A percentile compares a stretch with the other conserved stretches of the same genome.
These are phyloP conservation scores for Tolypocladium ovalisporum DNA, from an alignment of 2,329 filamentous ascomycete species.

Conservation along the genomic window DNA sequence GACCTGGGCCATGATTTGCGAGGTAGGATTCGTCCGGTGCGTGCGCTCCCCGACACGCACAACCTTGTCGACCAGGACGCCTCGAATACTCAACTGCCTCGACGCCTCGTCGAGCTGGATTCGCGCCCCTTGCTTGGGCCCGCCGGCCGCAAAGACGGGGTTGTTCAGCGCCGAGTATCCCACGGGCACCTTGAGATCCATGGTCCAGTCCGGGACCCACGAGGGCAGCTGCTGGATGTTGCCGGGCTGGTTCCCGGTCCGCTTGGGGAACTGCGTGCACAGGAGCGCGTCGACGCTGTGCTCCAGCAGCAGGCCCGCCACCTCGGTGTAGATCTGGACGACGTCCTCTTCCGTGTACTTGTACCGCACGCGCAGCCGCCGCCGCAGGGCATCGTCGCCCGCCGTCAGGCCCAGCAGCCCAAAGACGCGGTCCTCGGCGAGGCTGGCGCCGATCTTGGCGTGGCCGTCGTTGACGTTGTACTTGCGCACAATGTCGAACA, in stretches of 20 bases:
- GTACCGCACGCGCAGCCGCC: conserved; percentile 7
- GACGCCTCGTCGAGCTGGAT: conserved; percentile 3
- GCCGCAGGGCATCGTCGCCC: conserved; percentile 8
- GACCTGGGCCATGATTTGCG: conserved; percentile 2
- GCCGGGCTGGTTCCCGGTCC: background rate
- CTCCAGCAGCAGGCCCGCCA: conserved; percentile 10
- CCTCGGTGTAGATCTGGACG: conserved; percentile 8
- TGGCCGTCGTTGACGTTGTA: conserved; percentile 16
- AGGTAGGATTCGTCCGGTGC: conserved; percentile 1
- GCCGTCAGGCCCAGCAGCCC: conserved; percentile 18
- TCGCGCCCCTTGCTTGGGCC: background rate
- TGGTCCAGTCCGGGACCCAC: conserved; percentile 24
- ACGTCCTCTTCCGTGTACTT: background rate
- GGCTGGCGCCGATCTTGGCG: conserved; percentile 13
- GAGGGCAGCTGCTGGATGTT: conserved; percentile 11
- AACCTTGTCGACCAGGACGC: conserved; percentile 12
- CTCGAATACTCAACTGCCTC: conserved; percentile 7
- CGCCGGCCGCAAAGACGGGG: conserved; percentile 14
- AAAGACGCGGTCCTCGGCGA: conserved; percentile 19
- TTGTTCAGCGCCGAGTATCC: conserved; percentile 12
- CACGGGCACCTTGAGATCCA: conserved; percentile 13
- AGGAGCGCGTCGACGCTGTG: conserved; percentile 16
- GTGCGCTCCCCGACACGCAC: conserved; percentile 8
- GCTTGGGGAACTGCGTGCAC: conserved; percentile 16
- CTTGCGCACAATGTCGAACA: conserved; percentile 16